Evolutionary conservation across 1,284 basidiomycete genomes (phyloP).

Genomic region (Leccinum solheimii): DNA sequence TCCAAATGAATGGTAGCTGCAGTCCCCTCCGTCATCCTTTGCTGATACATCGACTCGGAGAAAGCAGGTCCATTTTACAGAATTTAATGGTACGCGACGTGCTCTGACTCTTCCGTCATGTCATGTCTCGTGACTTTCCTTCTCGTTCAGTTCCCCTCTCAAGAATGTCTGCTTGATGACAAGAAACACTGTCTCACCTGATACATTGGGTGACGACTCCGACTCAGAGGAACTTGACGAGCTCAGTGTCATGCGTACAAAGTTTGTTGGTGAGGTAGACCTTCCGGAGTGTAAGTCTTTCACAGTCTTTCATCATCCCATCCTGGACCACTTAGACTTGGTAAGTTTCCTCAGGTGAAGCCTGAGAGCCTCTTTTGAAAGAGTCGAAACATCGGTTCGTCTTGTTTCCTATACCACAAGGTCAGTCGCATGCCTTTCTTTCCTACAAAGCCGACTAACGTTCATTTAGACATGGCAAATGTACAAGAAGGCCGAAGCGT

Average conservation of each 20-base stretch:
- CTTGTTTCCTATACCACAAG: constrained; percentile 88
- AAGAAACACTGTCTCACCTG: constrained; percentile 39
- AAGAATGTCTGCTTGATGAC: constrained; percentile 37
- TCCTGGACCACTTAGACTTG: no score
- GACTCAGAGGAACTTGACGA: constrained; percentile 28
- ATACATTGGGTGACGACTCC: constrained; percentile 23
- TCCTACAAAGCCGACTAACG: not conserved
- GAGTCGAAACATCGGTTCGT: constrained; percentile 85
- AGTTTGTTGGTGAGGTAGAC: constrained; percentile 66
- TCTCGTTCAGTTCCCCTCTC: constrained; percentile 36
- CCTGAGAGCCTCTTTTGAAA: constrained; percentile 68
- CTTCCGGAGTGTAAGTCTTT: constrained; percentile 57
- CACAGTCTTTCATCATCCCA: not conserved
- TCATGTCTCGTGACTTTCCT: constrained; percentile 9
- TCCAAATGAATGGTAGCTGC: no score
- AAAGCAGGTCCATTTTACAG: no score
- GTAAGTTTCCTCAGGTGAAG: constrained; percentile 51
- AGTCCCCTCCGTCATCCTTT: no score
- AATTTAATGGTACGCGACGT: no score
- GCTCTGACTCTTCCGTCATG: no score
- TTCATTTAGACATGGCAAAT: constrained; percentile 85
- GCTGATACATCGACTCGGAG: no score
- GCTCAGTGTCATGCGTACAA: constrained; percentile 27
- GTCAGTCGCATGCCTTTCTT: constrained; percentile 41
- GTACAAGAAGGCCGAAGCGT: constrained; percentile 92